Base-by-base conservation (phyloP, 2,329 filamentous ascomycete genomes). In the Rutstroemia sp. region DNA sequence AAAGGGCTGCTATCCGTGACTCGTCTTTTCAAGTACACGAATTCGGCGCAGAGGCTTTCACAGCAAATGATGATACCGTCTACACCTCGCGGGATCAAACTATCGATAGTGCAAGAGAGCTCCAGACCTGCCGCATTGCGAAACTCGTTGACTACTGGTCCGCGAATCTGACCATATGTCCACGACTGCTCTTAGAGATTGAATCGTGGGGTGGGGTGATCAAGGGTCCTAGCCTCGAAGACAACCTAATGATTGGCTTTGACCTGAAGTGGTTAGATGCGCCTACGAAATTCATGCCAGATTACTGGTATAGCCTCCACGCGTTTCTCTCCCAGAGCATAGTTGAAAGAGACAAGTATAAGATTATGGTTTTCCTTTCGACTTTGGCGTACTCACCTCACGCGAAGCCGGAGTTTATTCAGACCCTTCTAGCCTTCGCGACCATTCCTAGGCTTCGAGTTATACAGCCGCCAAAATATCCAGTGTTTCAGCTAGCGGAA, bases 1-100 rank as follows among this genome's bases (percentile, higher is more conserved):
- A 49, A 72, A 73, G 70, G 34, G 66, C 67, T 34, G 47, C 55
- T 2, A 68, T 71, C 49, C 67, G 71, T 1, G 65, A 68, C 39
- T 68, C 71, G 8, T 52, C 58, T 5, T 72, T 71, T 51, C 66
- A 65, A 38, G 61, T 68, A 3, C 49, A 67, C 49, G 65, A 62
- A 0, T 76, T 73, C 58, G 74, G 74, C 3, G 71, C 72, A 5
- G 72, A 75, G 56, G 47, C 64, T n/a, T 66, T 70, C 56, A 72
- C 67, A 0, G 12, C 44, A 3, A 27, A 44, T 0, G 34, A 65
- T 44, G 74, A 76, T 57, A 5, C 16, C 5, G 38, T 25, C 2
- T 76, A 77, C 53, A 1, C 18, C 16, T 52, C 59, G 7, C 65
- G 71, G 46, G 73, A 74, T 58, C 54, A 48, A 39, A 16, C 48